Conservation (phyloP, 192 early-diverging fungal species). For the Helicostylum pulchrum region DNA sequence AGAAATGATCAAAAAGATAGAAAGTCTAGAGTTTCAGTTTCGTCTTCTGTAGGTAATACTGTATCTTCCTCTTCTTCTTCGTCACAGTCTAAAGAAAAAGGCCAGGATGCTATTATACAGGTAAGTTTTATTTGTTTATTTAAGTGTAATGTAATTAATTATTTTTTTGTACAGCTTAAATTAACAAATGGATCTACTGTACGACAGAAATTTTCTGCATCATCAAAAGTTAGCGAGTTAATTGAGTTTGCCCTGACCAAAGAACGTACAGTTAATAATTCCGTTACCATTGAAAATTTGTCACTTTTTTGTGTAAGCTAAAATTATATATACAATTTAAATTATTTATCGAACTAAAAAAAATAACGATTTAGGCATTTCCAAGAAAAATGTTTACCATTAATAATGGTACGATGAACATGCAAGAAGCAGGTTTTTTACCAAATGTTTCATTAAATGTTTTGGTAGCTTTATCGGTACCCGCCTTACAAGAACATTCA, state of each 20-base stretch:
- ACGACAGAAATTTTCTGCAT: slow-evolving; percentile 10
- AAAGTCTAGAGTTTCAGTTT: not conserved
- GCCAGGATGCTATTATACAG: slow-evolving; percentile 5
- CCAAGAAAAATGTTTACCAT: slow-evolving; percentile 16
- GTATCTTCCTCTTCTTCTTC: not conserved
- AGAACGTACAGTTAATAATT: not conserved
- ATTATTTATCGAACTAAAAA: not conserved
- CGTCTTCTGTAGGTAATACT: not conserved
- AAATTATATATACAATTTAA: not conserved
- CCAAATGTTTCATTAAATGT: slow-evolving; percentile 19
- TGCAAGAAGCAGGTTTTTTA: slow-evolving; percentile 18
- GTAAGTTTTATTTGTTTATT: not conserved
- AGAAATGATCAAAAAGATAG: not conserved
- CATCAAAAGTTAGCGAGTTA: not conserved
- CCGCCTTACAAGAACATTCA: not conserved
- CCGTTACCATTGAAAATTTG: not conserved
- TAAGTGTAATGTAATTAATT: not conserved
- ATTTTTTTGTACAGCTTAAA: slow-evolving; percentile 10
- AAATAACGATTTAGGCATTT: not conserved
- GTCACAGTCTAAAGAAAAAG: not conserved
- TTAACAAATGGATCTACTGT: slow-evolving; percentile 4
- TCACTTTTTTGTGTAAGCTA: slow-evolving; percentile 3
- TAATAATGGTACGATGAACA: slow-evolving; percentile 1
- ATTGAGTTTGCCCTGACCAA: slow-evolving; percentile 10
- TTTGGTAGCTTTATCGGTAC: not conserved